phyloP scores from a whole-genome alignment of 202 grass and related monocot species.

The Dendrocalamus latiflorus region DNA sequence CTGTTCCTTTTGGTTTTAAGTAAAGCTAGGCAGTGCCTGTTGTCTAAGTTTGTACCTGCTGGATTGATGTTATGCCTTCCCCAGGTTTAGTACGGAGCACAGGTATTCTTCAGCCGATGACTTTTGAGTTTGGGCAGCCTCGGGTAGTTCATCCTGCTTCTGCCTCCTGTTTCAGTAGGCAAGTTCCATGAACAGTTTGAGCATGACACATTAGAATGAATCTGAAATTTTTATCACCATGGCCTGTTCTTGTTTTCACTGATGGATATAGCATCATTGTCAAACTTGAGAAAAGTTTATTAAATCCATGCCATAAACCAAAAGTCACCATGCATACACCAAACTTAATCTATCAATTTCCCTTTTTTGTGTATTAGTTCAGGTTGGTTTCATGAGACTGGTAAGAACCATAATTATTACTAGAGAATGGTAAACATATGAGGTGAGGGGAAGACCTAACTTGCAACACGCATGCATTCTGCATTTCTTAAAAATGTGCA shows the following conservation, averaged over 20 bases:
- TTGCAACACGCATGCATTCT: constrained; percentile 22
- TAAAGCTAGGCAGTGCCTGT: background rate
- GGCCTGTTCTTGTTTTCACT: constrained; percentile 4
- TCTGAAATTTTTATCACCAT: constrained; percentile 6
- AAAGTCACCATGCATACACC: background rate
- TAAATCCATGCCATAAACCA: background rate
- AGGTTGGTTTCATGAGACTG: constrained; percentile 32
- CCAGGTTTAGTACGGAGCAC: background rate
- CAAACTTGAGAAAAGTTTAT: no score
- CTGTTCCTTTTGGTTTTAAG: background rate
- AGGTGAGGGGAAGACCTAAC: constrained; percentile 48
- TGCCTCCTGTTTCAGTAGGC: constrained; percentile 33
- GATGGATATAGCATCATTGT: constrained; percentile 28
- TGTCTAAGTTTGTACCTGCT: background rate
- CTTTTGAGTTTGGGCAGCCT: background rate
- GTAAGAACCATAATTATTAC: background rate
- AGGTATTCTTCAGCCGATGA: constrained; percentile 36
- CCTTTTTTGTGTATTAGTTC: background rate
- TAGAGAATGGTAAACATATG: constrained; percentile 25
- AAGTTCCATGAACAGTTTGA: constrained; percentile 16
- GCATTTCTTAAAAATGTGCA: background rate
- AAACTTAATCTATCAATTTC: background rate
- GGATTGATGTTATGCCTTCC: background rate
- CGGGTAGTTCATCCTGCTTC: constrained; percentile 34
- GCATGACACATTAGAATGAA: constrained; percentile 24